Evolutionary conservation across 306 rosid species (phyloP), one percentile per base, ranked within the genome.

Genomic region (Cucurbita moschata): DNA sequence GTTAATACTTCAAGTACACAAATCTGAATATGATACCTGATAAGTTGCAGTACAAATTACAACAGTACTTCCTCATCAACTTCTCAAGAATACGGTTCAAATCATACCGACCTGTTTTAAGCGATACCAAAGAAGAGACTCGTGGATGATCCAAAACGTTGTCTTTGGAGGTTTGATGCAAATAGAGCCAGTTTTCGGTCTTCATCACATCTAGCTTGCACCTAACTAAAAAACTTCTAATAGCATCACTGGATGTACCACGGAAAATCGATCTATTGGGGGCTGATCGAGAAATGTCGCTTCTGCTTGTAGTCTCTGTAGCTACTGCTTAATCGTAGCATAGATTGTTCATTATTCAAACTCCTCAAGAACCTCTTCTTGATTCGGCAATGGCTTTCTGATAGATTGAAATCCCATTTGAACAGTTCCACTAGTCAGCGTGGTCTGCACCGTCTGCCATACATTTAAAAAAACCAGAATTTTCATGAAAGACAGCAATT

Each of bases 391-490:
- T 23, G 83, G 76, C 38, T 71, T 86, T 78, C 80, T 88, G 26
- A 72, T 21, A 10, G 61, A 51, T 51, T 80, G 78, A 51, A 80
- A 77, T 77, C 81, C 86, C 75, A 83, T 76, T 85, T 84, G 90
- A 76, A 74, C 83, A 38, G 83, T 84, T 83, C 92, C 92, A 68
- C 88, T 91, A 21, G 53, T 42, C 89, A 92, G 74, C 74, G 72
- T 78, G 55, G 93, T 84, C 76, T 90, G 86, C 73, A 92, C 87
- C 9, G 67, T 80, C 98, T 92, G 91, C 87, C 26, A 77, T 73
- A 37, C 79, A 83, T 76, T 65, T 40, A 39, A 74, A 57, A 35
- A 35, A 52, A 35, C 21, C 51, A 68, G n/a, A 18, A 21, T n/a
- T 14, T 62, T 39, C 44, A 16, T 38, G 1, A 16, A 39, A 62